Percentiles rank a stretch among this genome's conserved stretches.
Conservation (phyloP, 192 early-diverging fungal genomes). For the Coemansia sp. region DNA sequence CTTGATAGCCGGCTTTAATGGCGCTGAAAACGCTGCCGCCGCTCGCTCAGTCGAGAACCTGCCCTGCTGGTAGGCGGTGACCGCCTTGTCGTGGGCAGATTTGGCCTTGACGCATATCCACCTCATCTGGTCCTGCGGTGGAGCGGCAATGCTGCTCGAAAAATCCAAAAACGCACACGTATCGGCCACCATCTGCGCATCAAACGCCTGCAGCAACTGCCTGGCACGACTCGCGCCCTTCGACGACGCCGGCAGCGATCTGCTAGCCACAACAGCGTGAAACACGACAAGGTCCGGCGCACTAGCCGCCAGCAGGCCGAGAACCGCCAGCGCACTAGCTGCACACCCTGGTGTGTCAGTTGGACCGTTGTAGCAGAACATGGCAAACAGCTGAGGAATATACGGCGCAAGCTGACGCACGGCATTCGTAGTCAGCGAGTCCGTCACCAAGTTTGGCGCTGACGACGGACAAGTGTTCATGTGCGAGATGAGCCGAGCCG, state of each 20-base stretch:
- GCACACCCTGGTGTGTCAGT: not conserved
- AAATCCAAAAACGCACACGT: constrained; percentile 22
- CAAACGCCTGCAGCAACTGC: constrained; percentile 18
- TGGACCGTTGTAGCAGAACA: constrained; percentile 19
- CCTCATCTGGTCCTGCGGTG: constrained; percentile 37
- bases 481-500: constrained; percentile 27
- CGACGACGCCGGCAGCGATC: constrained; percentile 22
- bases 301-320: constrained; percentile 13
- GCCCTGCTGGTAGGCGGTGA: constrained; percentile 7
- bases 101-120: constrained; percentile 33
- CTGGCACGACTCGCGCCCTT: not conserved
- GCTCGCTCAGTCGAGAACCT: not conserved
- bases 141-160: constrained; percentile 10
- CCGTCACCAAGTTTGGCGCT: constrained; percentile 11
- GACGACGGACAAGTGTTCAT: constrained; percentile 13
- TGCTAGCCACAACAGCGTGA: constrained; percentile 31
- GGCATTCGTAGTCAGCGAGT: constrained; percentile 19
- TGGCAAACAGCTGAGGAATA: constrained; percentile 42
- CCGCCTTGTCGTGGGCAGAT: constrained; percentile 14
- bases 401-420: constrained; percentile 29
- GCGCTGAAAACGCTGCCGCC: not conserved
- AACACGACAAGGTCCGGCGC: constrained; percentile 35
- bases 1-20: constrained; percentile 11
- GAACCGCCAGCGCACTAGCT: constrained; percentile 14
- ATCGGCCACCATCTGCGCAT: constrained; percentile 14